Base-by-base conservation (phyloP, 2,329 filamentous ascomycete species). In the Aspergillus sp. region DNA sequence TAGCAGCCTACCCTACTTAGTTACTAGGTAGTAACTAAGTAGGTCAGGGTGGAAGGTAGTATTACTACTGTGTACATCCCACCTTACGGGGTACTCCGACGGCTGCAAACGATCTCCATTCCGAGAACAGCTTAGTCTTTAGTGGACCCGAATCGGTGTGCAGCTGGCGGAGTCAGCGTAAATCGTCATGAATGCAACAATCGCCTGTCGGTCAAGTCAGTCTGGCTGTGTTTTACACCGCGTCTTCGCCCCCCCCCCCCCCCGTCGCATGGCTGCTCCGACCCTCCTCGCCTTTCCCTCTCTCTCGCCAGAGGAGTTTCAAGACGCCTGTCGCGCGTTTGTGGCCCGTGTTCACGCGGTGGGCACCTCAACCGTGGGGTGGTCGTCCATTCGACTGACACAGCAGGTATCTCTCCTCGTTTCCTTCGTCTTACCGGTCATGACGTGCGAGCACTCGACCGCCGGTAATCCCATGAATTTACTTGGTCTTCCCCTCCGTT, bases 291-390 rank as follows among this genome's bases (percentile, higher is more conserved):
- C 58, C 54, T 91, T 88, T 69, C 89, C 89, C 6, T 84, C 83
- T 59, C 80, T 91, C 29, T 83, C 76, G 11, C 68, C 76, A 11
- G 81, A 85, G 46, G 88, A 91, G 69, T 91, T 91, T 64, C 75
- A 84, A 55, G 82, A 86, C 68, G 84, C 82, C 56, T 91, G 89
- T 72, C 84, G 88, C 80, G 69, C 85, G 83, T 56, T 85, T 77
- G 57, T 65, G 55, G 58, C 67, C 64, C 36, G 77, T 87, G 3
- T 87, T 85, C 2, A 78, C 80, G 6, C 67, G 83, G 42, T 81
- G 85, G 57, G 78, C 75, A 62, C 77, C 78, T 59, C 87, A 85
- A 82, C 67, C 76, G 88, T 58, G 56, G 76, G 81, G 53, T 83
- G 81, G 73, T 67, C 63, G 10, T 68, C 69, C 12, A 63, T 69